A percentile compares a stretch with the other conserved stretches of the same genome.
Conservation (phyloP, 2,329 filamentous ascomycete genomes). For the Verticillium isaacii region DNA sequence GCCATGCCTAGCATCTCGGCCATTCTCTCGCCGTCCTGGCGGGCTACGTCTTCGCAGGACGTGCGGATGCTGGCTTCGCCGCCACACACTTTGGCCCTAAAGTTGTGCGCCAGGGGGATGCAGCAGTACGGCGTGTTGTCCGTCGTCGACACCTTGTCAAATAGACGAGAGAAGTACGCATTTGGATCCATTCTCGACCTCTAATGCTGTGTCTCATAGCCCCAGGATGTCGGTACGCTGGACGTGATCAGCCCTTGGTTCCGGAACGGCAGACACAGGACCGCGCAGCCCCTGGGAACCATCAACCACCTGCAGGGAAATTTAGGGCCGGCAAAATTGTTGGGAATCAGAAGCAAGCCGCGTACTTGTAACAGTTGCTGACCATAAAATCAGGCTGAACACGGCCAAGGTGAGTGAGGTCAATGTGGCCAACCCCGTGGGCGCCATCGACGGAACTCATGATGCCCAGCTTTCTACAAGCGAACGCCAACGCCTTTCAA, state of each 20-base stretch:
- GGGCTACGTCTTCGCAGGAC: slow-evolving; percentile 52
- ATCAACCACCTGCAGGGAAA: slow-evolving; percentile 55
- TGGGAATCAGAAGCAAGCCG: slow-evolving; percentile 1
- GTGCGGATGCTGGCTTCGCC: slow-evolving; percentile 59
- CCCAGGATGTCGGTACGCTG: slow-evolving; percentile 65
- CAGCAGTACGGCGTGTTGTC: slow-evolving; percentile 62
- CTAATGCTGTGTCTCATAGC: slow-evolving; percentile 44
- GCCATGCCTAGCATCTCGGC: slow-evolving; percentile 44
- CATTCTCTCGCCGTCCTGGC: slow-evolving; percentile 48
- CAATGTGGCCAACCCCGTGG: slow-evolving; percentile 67
- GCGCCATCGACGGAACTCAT: slow-evolving; percentile 66
- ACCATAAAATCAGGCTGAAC: slow-evolving; percentile 69
- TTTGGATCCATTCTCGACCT: slow-evolving; percentile 23
- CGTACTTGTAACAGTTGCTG: slow-evolving; percentile 63
- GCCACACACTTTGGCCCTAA: slow-evolving; percentile 54
- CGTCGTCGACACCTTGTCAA: slow-evolving; percentile 62
- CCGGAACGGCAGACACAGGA: slow-evolving; percentile 62
- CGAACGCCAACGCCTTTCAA: slow-evolving; percentile 55
- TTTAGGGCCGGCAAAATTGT: slow-evolving; percentile 10
- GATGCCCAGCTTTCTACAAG: slow-evolving; percentile 55
- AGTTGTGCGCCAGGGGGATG: slow-evolving; percentile 57
- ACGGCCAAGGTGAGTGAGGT: slow-evolving; percentile 48
- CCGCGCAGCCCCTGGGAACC: slow-evolving; percentile 62
- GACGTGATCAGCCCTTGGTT: slow-evolving; percentile 65
- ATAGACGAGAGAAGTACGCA: slow-evolving; percentile 54